phyloP scores from a whole-genome alignment of 1,139 yeast species.

The Yarrowia galli region DNA sequence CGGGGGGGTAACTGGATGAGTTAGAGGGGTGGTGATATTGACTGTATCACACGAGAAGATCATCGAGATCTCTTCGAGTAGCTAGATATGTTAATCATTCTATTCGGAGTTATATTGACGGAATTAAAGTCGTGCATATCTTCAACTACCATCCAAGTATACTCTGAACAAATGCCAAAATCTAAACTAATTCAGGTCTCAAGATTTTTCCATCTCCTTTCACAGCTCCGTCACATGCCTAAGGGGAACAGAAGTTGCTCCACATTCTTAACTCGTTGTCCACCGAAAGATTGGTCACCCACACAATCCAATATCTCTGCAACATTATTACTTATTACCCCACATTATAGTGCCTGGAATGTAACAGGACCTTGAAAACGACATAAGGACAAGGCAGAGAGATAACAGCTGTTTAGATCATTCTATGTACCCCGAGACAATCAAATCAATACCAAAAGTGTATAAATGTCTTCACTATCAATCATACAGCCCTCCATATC shows the following conservation, averaged over 20 bases:
- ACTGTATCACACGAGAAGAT: too few species aligned
- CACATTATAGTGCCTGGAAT: conserved; percentile 1
- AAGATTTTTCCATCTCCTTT: too few species aligned
- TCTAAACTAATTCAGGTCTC: not conserved
- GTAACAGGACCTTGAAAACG: not conserved
- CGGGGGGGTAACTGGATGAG: too few species aligned
- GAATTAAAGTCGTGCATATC: too few species aligned
- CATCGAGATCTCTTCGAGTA: too few species aligned
- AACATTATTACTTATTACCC: conserved; percentile 15
- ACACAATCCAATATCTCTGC: not conserved
- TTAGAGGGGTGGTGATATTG: too few species aligned
- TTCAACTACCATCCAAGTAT: not conserved
- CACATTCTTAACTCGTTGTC: not conserved
- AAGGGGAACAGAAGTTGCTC: not conserved
- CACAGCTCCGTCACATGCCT: not conserved
- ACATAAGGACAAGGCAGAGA: too few species aligned
- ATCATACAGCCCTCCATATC: not conserved
- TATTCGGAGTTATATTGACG: too few species aligned
- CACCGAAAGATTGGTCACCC: not conserved
- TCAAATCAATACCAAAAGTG: not conserved
- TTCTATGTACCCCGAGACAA: too few species aligned
- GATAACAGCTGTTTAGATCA: not conserved
- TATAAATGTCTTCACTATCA: too few species aligned
- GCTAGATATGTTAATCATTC: too few species aligned
- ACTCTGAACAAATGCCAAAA: not conserved